Evolutionary conservation across 306 rosid species (phyloP).

Genomic region (Arachis hypogaea): DNA sequence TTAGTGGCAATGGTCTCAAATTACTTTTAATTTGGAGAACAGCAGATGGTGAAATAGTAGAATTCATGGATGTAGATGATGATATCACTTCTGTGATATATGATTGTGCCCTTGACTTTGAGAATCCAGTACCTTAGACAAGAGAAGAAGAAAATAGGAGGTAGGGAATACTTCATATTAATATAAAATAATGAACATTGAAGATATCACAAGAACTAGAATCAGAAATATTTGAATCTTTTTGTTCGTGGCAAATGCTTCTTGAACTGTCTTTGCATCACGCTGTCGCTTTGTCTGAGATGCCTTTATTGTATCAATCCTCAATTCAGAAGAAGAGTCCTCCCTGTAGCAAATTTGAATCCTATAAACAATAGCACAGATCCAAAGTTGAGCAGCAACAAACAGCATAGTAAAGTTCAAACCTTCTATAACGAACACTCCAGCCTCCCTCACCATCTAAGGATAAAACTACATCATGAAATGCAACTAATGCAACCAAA

Average conservation of each 20-base stretch:
- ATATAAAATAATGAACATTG: background rate
- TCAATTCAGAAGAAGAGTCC: slow-evolving; percentile 55
- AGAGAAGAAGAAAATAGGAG: background rate
- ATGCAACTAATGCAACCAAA: slow-evolving; percentile 71
- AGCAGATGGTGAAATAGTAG: slow-evolving; percentile 35
- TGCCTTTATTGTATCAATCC: slow-evolving; percentile 39
- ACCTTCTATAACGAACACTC: slow-evolving; percentile 78
- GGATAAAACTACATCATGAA: slow-evolving; percentile 84
- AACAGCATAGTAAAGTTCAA: slow-evolving; percentile 29
- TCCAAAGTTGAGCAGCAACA: slow-evolving; percentile 3
- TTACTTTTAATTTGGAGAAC: slow-evolving; percentile 61
- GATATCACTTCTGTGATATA: slow-evolving; percentile 63
- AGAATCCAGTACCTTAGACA: slow-evolving; percentile 61
- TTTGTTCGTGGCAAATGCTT: slow-evolving; percentile 58
- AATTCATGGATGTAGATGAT: slow-evolving; percentile 56
- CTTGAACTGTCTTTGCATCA: slow-evolving; percentile 83
- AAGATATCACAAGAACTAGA: slow-evolving; percentile 2
- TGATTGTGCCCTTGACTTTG: slow-evolving; percentile 61
- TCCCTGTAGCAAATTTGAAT: slow-evolving; percentile 54
- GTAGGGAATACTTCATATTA: slow-evolving; percentile 9
- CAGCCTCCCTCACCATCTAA: slow-evolving; percentile 96
- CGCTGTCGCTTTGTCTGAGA: slow-evolving; percentile 60
- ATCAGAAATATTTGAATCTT: slow-evolving; percentile 49
- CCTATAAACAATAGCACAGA: slow-evolving; percentile 27
- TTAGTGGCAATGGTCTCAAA: slow-evolving; percentile 61